Evolutionary conservation across 768 basidiomycete genomes (phyloP).

Genomic region (Amanita pseudoporphyria): DNA sequence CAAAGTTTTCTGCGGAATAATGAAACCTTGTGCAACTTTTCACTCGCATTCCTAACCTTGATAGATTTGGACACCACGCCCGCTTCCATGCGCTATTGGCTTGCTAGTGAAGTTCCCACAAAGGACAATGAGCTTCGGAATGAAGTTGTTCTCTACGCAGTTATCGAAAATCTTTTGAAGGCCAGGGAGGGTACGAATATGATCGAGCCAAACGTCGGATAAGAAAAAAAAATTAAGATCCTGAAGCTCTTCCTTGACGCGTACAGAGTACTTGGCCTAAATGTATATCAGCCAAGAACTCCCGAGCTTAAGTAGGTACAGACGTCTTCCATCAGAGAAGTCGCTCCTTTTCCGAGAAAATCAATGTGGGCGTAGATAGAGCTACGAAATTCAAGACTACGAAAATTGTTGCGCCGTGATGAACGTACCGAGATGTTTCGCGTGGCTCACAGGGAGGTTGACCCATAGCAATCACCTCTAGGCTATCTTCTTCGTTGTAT

Average conservation of each 20-base stretch:
- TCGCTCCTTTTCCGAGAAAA: slow-evolving; percentile 91
- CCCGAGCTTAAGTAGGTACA: slow-evolving; percentile 16
- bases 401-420: not conserved
- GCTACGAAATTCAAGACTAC: slow-evolving; percentile 27
- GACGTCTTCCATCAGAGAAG: slow-evolving; percentile 87
- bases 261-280: slow-evolving; percentile 52
- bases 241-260: slow-evolving; percentile 58
- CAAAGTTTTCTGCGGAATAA: slow-evolving; percentile 63
- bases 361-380: slow-evolving; percentile 96
- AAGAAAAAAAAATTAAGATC: slow-evolving; percentile 87
- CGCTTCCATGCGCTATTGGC: slow-evolving; percentile 71
- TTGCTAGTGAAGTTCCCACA: slow-evolving; percentile 93
- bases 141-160: slow-evolving; percentile 77
- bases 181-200: slow-evolving; percentile 70
- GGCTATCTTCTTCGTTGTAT: slow-evolving; percentile 84
- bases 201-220: slow-evolving; percentile 95
- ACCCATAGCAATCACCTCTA: slow-evolving; percentile 89
- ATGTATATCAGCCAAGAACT: slow-evolving; percentile 3
- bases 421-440: slow-evolving; percentile 63
- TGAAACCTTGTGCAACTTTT: not conserved
- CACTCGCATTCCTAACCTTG: slow-evolving; percentile 44
- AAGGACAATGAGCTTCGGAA: slow-evolving; percentile 83
- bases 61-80: slow-evolving; percentile 71
- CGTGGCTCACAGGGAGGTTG: slow-evolving; percentile 95
- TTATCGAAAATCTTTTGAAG: slow-evolving; percentile 84